These are phyloP conservation scores for Ophiocordyceps camponoti-rufipedis DNA, from an alignment of 2,329 filamentous ascomycete genomes.

Conservation along the genomic window DNA sequence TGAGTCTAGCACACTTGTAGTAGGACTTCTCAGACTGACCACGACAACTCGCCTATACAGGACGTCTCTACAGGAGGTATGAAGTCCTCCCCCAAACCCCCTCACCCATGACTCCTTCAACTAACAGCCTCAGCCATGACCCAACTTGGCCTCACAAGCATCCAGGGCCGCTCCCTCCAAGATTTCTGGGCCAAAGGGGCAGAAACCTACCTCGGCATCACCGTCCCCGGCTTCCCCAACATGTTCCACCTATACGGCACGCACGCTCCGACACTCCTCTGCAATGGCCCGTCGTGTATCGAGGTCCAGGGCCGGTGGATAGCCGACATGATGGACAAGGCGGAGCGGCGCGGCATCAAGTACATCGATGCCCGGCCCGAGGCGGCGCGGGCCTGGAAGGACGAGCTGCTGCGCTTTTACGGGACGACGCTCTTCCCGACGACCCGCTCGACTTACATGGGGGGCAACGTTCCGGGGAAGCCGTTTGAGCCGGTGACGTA, in stretches of 20 bases:
- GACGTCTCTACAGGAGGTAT: constrained; percentile 17
- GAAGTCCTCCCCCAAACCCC: too few species aligned
- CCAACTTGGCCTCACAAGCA: constrained; percentile 23
- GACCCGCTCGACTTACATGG: constrained; percentile 34
- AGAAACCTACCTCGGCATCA: constrained; percentile 25
- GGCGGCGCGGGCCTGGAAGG: constrained; percentile 28
- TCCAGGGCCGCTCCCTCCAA: constrained; percentile 16
- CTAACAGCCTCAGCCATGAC: constrained; percentile 17
- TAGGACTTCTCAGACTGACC: not conserved
- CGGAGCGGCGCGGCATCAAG: constrained; percentile 24
- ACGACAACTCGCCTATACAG: constrained; percentile 1
- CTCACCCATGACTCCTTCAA: not conserved
- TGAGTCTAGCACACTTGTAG: constrained; percentile 8
- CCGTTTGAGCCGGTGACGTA: constrained; percentile 31
- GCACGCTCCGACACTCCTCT: constrained; percentile 35
- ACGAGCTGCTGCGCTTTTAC: constrained; percentile 25
- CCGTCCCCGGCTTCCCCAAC: constrained; percentile 25
- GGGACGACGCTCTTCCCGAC: constrained; percentile 28
- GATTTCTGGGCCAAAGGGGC: constrained; percentile 23
- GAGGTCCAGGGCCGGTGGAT: constrained; percentile 41
- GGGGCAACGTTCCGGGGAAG: constrained; percentile 35
- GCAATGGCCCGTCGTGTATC: constrained; percentile 35
- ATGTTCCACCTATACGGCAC: constrained; percentile 36
- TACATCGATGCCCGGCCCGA: constrained; percentile 30
- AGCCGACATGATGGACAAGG: constrained; percentile 27